phyloP scores from a whole-genome alignment of 345 rosid species.

The Citrus australasica region DNA sequence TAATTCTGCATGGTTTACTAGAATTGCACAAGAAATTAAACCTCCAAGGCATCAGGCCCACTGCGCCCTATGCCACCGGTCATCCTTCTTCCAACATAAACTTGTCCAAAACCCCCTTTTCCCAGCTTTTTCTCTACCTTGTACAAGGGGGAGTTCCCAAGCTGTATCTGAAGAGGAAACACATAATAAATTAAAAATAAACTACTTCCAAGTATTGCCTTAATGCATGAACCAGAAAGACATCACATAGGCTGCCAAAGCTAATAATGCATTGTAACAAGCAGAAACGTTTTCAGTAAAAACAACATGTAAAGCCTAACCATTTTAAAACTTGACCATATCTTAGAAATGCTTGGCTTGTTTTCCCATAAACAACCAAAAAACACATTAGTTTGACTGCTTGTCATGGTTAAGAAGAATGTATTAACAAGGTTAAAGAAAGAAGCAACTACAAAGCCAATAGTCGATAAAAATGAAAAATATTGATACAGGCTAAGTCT shows the following conservation, averaged over 20 bases:
- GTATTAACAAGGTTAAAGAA: neutral
- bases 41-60: constrained; percentile 47
- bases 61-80: constrained; percentile 26
- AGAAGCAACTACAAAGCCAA: neutral
- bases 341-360: neutral
- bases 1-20: neutral
- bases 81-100: constrained; percentile 61
- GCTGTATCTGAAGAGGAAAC: constrained; percentile 39
- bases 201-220: neutral
- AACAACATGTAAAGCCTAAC: neutral
- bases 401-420: neutral
- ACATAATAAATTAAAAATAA: neutral
- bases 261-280: neutral
- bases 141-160: constrained; percentile 58
- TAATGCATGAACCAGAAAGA: neutral
- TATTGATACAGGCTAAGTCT: neutral
- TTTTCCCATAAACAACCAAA: neutral
- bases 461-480: neutral
- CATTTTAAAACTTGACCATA: neutral
- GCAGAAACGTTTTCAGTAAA: neutral
- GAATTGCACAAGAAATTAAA: constrained; percentile 8
- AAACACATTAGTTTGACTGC: neutral
- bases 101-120: constrained; percentile 79
- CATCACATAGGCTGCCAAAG: neutral
- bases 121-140: constrained; percentile 58